phyloP scores from a whole-genome alignment of 495 filamentous ascomycete species.

The Aspergillus conjunctus region DNA sequence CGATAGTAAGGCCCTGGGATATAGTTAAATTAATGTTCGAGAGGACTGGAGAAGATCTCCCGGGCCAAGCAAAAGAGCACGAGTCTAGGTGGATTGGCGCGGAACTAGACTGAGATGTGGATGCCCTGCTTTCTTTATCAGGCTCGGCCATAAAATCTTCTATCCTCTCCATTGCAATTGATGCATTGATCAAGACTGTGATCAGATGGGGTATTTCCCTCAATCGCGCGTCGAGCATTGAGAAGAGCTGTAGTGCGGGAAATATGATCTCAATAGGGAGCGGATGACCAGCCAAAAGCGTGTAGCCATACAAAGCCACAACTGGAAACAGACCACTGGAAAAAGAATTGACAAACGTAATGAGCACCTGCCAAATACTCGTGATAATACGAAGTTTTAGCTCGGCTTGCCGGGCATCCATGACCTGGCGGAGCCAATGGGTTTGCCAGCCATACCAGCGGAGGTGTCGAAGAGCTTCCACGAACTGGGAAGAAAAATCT shows the following conservation, averaged over 20 bases:
- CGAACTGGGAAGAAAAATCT: conserved; percentile 75
- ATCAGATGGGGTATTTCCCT: conserved; percentile 71
- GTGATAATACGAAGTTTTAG: conserved; percentile 66
- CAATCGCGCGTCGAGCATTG: conserved; percentile 67
- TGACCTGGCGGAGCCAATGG: conserved; percentile 72
- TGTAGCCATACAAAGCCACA: conserved; percentile 77
- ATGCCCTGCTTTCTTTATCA: conserved; percentile 59
- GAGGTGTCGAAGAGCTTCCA: conserved; percentile 81
- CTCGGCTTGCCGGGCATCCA: conserved; percentile 69
- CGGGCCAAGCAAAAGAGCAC: conserved; percentile 80
- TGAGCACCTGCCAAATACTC: conserved; percentile 58
- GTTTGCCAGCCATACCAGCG: conserved; percentile 88
- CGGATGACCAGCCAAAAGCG: conserved; percentile 61
- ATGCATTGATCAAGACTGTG: conserved; percentile 71
- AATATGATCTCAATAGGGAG: conserved; percentile 78
- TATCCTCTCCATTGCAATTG: conserved; percentile 73
- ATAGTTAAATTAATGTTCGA: conserved; percentile 62
- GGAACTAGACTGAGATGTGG: conserved; percentile 34
- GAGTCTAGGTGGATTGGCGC: conserved; percentile 52
- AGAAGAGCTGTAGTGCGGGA: conserved; percentile 76
- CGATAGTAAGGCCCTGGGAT: conserved; percentile 64
- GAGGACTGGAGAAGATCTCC: conserved; percentile 60
- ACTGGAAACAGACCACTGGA: conserved; percentile 74
- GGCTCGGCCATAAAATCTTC: conserved; percentile 84
- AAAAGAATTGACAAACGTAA: conserved; percentile 63